Conservation (phyloP, 2,329 filamentous ascomycete genomes). For the Raffaelea deltoideospora region DNA sequence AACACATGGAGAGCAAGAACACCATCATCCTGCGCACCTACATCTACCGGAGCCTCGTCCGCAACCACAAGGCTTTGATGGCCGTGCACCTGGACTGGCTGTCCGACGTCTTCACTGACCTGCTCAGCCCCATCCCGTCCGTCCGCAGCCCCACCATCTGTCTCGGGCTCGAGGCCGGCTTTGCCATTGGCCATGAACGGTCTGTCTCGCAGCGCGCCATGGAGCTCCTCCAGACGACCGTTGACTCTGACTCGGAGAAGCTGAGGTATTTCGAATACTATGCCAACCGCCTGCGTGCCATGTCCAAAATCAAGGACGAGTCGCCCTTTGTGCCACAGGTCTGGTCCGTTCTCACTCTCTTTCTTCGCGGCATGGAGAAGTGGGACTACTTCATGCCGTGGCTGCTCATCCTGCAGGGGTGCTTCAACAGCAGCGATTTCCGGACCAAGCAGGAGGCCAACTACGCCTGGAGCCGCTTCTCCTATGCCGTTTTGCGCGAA, state of each 20-base stretch:
- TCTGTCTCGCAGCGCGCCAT: slow-evolving; percentile 51
- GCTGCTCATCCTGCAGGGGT: slow-evolving; percentile 65
- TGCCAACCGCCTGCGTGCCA: slow-evolving; percentile 47
- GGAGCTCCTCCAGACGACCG: slow-evolving; percentile 42
- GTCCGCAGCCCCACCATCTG: slow-evolving; percentile 60
- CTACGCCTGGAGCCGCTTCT: slow-evolving; percentile 70
- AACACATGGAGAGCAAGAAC: slow-evolving; percentile 59
- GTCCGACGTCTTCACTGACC: slow-evolving; percentile 63
- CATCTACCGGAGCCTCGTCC: slow-evolving; percentile 59
- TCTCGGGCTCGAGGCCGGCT: slow-evolving; percentile 56
- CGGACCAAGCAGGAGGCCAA: slow-evolving; percentile 63
- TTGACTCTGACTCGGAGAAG: slow-evolving; percentile 44
- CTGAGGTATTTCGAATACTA: slow-evolving; percentile 63
- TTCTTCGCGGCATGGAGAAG: slow-evolving; percentile 52
- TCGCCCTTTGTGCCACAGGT: slow-evolving; percentile 64
- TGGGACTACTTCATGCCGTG: slow-evolving; percentile 66
- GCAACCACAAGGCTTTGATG: slow-evolving; percentile 58
- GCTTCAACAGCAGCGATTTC: slow-evolving; percentile 66
- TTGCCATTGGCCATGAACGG: slow-evolving; percentile 52
- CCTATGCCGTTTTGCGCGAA: slow-evolving; percentile 57
- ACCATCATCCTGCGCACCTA: slow-evolving; percentile 62
- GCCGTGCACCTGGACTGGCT: slow-evolving; percentile 62
- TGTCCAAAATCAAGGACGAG: slow-evolving; percentile 50
- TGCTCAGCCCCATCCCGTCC: slow-evolving; percentile 66
- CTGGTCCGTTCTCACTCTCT: slow-evolving; percentile 70